A percentile compares a stretch with the other conserved stretches of the same genome.
phyloP scores from a whole-genome alignment of 495 filamentous ascomycete genomes.

The Letharia lupina region DNA sequence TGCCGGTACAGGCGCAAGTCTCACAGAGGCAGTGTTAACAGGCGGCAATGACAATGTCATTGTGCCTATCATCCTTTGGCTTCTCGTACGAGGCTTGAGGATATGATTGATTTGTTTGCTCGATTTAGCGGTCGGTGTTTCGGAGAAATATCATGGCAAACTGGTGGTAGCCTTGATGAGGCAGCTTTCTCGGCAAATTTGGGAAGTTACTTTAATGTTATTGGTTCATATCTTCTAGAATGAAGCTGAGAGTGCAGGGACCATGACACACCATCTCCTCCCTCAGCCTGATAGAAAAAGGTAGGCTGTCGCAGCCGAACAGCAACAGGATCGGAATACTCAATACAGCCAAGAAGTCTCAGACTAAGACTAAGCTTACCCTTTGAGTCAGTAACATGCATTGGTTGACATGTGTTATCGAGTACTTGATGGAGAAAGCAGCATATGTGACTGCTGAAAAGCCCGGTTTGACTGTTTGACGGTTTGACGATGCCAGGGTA shows the following conservation, averaged over 20 bases:
- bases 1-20: slow-evolving; percentile 72
- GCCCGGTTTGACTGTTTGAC: neutral
- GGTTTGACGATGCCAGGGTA: no score
- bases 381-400: no score
- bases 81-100: slow-evolving; percentile 69
- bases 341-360: slow-evolving; percentile 8
- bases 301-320: neutral
- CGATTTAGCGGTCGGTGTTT: slow-evolving; percentile 18
- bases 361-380: slow-evolving; percentile 9
- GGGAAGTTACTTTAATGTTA: neutral
- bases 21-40: slow-evolving; percentile 91
- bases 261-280: neutral
- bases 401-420: neutral
- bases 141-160: neutral
- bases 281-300: neutral
- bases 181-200: neutral
- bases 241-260: neutral
- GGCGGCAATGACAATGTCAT: slow-evolving; percentile 98
- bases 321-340: slow-evolving; percentile 1
- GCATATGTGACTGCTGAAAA: neutral
- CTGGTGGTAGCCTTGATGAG: slow-evolving; percentile 1
- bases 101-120: slow-evolving; percentile 41
- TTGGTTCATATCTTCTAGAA: neutral
- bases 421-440: neutral
- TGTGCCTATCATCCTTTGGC: slow-evolving; percentile 91